Evolutionary conservation across 2,329 filamentous ascomycete genomes (phyloP).

Genomic region (Botrytis medusae): DNA sequence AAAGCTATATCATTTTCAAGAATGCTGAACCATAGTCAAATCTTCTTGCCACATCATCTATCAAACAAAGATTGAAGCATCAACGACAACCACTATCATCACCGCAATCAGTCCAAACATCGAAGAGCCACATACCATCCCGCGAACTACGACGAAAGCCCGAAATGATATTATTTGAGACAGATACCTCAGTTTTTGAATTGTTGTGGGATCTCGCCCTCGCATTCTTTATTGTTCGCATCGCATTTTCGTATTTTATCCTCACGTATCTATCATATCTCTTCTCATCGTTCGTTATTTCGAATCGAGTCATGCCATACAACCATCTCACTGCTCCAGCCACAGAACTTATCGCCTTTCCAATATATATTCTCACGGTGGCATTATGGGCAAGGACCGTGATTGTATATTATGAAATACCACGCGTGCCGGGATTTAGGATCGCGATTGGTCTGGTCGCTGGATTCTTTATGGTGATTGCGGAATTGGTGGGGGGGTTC

Average conservation of each 20-base stretch:
- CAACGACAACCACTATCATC: background rate
- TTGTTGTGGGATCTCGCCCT: conserved; percentile 44
- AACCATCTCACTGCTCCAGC: conserved; percentile 28
- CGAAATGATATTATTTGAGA: conserved; percentile 37
- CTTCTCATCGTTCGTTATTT: conserved; percentile 25
- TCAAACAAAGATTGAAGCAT: background rate
- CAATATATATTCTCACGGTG: conserved; percentile 28
- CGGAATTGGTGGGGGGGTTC: conserved; percentile 28
- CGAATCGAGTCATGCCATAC: conserved; percentile 26
- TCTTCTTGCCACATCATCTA: background rate
- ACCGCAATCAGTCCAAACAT: background rate
- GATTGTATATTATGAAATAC: conserved; percentile 37
- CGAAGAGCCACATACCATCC: background rate
- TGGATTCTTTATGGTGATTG: conserved; percentile 31
- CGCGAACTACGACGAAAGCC: background rate
- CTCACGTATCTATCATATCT: conserved; percentile 35
- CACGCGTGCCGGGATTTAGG: conserved; percentile 36
- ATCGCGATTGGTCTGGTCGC: conserved; percentile 38
- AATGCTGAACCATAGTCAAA: conserved; percentile 6
- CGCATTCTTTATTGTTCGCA: conserved; percentile 41
- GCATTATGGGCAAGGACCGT: conserved; percentile 35
- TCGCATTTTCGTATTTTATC: conserved; percentile 40
- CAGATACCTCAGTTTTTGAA: conserved; percentile 41
- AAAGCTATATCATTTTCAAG: background rate
- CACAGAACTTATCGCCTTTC: conserved; percentile 26